Percentiles rank a stretch among this genome's conserved stretches.
These are phyloP conservation scores for Solanum megistacrolobum DNA, from an alignment of 257 asterid genomes.

Conservation along the genomic window DNA sequence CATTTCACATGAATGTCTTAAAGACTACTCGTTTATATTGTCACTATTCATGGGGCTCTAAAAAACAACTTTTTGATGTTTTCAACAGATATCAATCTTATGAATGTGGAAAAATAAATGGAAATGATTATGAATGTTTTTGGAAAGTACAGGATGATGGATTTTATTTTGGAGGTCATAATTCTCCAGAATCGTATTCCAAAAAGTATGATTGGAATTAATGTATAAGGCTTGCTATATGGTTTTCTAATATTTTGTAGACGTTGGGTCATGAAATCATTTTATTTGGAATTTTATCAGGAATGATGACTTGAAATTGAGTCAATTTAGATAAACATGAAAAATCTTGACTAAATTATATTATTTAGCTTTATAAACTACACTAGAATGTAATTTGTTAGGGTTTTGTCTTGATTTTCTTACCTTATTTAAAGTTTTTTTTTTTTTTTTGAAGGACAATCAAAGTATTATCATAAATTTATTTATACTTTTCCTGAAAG, in stretches of 20 bases:
- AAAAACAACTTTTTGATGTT: background rate
- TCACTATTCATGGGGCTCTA: background rate
- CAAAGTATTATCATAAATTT: too few species aligned
- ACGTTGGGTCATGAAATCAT: background rate
- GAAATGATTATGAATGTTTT: background rate
- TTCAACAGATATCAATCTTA: background rate
- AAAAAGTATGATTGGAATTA: background rate
- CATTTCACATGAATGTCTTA: background rate
- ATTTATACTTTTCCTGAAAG: background rate
- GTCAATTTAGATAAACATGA: background rate
- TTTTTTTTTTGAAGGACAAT: too few species aligned
- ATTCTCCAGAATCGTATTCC: background rate
- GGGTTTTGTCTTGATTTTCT: too few species aligned
- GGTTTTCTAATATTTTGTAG: background rate
- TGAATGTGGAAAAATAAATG: background rate
- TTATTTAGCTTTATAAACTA: background rate
- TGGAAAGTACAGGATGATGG: background rate
- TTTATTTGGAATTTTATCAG: background rate
- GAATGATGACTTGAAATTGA: background rate
- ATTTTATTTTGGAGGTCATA: background rate
- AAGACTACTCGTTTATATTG: background rate
- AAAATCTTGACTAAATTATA: too few species aligned
- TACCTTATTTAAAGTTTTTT: too few species aligned
- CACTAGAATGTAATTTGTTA: background rate
- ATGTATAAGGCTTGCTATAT: background rate